phyloP scores from a whole-genome alignment of 208 protist species.

The Acanthamoeba divionensis region DNA sequence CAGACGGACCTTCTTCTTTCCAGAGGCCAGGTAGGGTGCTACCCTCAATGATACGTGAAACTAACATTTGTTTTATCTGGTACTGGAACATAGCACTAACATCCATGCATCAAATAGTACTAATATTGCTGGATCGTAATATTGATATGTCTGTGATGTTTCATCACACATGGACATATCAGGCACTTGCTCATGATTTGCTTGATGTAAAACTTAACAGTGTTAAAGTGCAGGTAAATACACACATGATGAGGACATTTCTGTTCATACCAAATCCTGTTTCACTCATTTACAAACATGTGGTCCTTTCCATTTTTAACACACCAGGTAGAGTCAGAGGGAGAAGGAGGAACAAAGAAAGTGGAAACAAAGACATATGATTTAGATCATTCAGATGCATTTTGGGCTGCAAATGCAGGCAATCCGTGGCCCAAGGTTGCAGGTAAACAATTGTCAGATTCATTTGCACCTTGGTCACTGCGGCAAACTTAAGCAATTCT shows the following conservation, averaged over 20 bases:
- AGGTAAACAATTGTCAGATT: neutral
- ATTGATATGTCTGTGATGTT: conserved; percentile 78
- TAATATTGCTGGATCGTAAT: conserved; percentile 78
- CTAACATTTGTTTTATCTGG: neutral
- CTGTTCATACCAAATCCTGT: too few species aligned
- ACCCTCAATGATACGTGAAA: neutral
- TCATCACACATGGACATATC: conserved; percentile 84
- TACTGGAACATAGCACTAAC: neutral
- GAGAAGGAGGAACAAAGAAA: neutral
- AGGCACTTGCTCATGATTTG: conserved; percentile 81
- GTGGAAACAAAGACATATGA: conserved; percentile 65
- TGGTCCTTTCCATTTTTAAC: neutral
- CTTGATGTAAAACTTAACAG: conserved; percentile 77
- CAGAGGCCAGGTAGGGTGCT: neutral
- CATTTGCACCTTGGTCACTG: neutral
- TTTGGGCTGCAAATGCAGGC: conserved; percentile 77
- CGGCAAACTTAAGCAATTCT: neutral
- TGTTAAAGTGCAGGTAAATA: conserved; percentile 54
- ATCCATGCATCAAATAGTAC: conserved; percentile 62
- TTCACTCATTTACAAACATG: neutral
- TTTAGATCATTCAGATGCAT: conserved; percentile 71
- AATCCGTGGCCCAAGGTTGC: conserved; percentile 76
- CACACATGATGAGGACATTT: too few species aligned
- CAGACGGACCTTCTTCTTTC: neutral
- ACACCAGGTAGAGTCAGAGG: neutral